A percentile compares a stretch with the other conserved stretches of the same genome.
Evolutionary conservation across 2,329 filamentous ascomycete genomes (phyloP).

Genomic region (Escovopsis sp.): DNA sequence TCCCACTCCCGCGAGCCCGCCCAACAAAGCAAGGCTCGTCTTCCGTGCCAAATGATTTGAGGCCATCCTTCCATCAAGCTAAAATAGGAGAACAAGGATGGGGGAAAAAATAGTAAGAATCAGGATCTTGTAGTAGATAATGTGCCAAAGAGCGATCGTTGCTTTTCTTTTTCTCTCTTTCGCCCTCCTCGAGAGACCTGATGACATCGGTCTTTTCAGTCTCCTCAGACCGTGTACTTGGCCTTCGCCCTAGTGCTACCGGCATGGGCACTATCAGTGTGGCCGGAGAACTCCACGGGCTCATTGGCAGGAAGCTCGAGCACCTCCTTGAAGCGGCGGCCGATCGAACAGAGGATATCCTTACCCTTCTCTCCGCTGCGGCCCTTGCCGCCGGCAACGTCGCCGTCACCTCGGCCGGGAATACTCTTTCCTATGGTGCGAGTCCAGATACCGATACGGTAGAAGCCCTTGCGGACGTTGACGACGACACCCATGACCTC

Average conservation of each 20-base stretch:
- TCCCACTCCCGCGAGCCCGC: neutral
- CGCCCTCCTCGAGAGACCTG: constrained; percentile 2
- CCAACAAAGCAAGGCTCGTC: constrained; percentile 1
- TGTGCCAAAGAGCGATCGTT: constrained; percentile 9
- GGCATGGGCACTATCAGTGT: constrained; percentile 83
- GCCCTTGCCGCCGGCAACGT: constrained; percentile 62
- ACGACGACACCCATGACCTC: constrained; percentile 99
- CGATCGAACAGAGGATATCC: constrained; percentile 72
- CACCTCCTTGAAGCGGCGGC: constrained; percentile 82
- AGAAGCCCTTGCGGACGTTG: constrained; percentile 97
- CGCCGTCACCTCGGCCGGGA: constrained; percentile 57
- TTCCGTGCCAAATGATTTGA: neutral
- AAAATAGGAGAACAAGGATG: too few species aligned
- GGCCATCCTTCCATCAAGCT: too few species aligned
- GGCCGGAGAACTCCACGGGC: constrained; percentile 84
- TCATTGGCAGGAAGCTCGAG: constrained; percentile 66
- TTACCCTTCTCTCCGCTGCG: constrained; percentile 68
- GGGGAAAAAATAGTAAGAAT: constrained; percentile 1
- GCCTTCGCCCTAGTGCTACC: constrained; percentile 93
- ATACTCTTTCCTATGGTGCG: constrained; percentile 80
- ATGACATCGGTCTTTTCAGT: too few species aligned
- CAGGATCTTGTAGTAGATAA: constrained; percentile 9
- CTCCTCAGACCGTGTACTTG: constrained; percentile 63
- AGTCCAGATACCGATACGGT: constrained; percentile 95
- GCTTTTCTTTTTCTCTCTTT: constrained; percentile 4